Conservation (phyloP, 495 filamentous ascomycete species). For the Xylaria flabelliformis region DNA sequence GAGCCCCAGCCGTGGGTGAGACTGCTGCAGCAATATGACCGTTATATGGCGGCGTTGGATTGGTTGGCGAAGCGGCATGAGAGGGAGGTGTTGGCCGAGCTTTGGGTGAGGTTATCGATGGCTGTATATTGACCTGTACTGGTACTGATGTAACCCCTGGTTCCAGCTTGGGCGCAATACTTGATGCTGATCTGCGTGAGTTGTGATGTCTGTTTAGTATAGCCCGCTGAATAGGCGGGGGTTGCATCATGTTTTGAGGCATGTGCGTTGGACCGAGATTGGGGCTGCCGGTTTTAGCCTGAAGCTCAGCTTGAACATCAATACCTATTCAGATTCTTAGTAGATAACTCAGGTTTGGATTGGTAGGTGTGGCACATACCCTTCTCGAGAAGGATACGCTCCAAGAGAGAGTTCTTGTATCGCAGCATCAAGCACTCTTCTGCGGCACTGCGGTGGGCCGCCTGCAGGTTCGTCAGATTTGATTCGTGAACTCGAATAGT, state of each 20-base stretch:
- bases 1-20: slow-evolving; percentile 67
- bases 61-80: slow-evolving; percentile 77
- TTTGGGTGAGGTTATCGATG: slow-evolving; percentile 59
- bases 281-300: slow-evolving; percentile 82
- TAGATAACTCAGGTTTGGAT: neutral
- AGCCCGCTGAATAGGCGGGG: slow-evolving; percentile 73
- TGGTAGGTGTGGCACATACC: slow-evolving; percentile 56
- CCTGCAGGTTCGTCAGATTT: slow-evolving; percentile 85
- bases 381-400: slow-evolving; percentile 95
- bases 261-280: slow-evolving; percentile 67
- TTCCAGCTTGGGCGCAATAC: slow-evolving; percentile 74
- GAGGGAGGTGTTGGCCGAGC: slow-evolving; percentile 83
- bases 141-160: slow-evolving; percentile 62
- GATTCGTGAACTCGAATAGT: slow-evolving; percentile 98
- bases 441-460: slow-evolving; percentile 91
- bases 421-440: slow-evolving; percentile 98
- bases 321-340: slow-evolving; percentile 66
- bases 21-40: slow-evolving; percentile 73
- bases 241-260: slow-evolving; percentile 68
- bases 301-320: slow-evolving; percentile 95
- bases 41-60: slow-evolving; percentile 72
- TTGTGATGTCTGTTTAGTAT: slow-evolving; percentile 72
- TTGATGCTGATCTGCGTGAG: slow-evolving; percentile 69
- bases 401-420: slow-evolving; percentile 96
- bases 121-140: slow-evolving; percentile 59